These are phyloP conservation scores for Elaeis guineensis DNA, from an alignment of 176 grass and related monocot species.

Conservation along the genomic window DNA sequence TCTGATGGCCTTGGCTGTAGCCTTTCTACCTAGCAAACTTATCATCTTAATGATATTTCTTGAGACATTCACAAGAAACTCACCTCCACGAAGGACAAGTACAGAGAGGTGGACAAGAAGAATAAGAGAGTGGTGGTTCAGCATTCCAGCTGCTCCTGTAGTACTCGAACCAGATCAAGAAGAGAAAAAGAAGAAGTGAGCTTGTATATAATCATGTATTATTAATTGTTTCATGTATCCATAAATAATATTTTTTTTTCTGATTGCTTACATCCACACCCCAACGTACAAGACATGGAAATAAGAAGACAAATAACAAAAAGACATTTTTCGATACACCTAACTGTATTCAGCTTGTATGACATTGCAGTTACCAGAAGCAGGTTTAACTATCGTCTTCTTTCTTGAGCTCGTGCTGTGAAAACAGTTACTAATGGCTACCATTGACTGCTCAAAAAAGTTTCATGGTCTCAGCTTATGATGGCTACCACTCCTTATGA, in stretches of 20 bases:
- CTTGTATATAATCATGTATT: not conserved
- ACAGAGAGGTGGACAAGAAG: constrained; percentile 81
- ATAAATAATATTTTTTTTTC: not conserved
- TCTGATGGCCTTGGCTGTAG: constrained; percentile 47
- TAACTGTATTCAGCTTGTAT: too few species aligned
- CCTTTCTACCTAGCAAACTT: constrained; percentile 48
- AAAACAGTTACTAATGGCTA: too few species aligned
- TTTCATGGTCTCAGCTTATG: too few species aligned
- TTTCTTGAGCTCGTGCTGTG: too few species aligned
- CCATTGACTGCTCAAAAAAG: too few species aligned
- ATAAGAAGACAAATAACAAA: too few species aligned
- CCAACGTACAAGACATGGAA: too few species aligned
- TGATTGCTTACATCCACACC: not conserved
- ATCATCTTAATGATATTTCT: constrained; percentile 55
- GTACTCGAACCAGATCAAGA: constrained; percentile 74
- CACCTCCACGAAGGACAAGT: constrained; percentile 50
- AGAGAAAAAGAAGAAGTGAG: constrained; percentile 74
- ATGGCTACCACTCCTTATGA: too few species aligned
- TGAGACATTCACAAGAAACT: constrained; percentile 75
- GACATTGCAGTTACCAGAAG: too few species aligned
- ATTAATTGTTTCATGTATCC: not conserved
- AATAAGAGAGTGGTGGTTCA: constrained; percentile 97
- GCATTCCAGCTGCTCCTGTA: constrained; percentile 91
- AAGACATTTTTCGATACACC: too few species aligned
- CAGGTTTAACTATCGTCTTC: too few species aligned